Evolutionary conservation across 1,284 basidiomycete species (phyloP).

Genomic region (Gymnopus androsaceus): DNA sequence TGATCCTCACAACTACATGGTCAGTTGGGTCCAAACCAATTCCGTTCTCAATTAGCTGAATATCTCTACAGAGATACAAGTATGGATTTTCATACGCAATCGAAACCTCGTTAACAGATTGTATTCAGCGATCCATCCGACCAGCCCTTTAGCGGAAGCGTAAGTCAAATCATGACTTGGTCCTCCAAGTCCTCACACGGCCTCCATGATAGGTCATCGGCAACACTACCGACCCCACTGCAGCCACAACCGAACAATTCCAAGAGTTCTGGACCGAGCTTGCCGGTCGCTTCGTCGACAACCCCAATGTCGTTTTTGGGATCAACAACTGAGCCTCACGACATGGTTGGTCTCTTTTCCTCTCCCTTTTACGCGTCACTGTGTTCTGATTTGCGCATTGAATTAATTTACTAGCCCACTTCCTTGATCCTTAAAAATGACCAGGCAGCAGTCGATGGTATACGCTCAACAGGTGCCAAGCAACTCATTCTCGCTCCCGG

Average conservation of each 20-base stretch:
- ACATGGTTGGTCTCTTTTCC: constrained; percentile 33
- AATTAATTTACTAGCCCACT: constrained; percentile 35
- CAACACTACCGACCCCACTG: constrained; percentile 42
- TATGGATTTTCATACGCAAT: constrained; percentile 19
- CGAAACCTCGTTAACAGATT: background rate
- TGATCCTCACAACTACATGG: constrained; percentile 52
- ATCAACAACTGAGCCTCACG: constrained; percentile 49
- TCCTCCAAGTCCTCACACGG: background rate
- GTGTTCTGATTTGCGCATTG: background rate
- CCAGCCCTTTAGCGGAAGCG: constrained; percentile 46
- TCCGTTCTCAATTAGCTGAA: background rate
- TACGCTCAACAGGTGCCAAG: constrained; percentile 40
- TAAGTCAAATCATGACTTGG: constrained; percentile 23
- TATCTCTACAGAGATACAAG: constrained; percentile 37
- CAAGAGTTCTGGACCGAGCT: constrained; percentile 40
- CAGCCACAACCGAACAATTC: constrained; percentile 44
- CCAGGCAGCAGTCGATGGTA: constrained; percentile 46
- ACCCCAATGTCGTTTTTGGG: constrained; percentile 42
- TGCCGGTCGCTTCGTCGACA: constrained; percentile 35
- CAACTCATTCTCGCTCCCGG: constrained; percentile 49
- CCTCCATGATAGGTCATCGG: constrained; percentile 39
- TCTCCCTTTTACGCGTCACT: background rate
- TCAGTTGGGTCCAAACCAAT: background rate
- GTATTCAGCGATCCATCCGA: constrained; percentile 41
- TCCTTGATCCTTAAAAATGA: constrained; percentile 41